Base-by-base conservation (phyloP, 2,329 filamentous ascomycete genomes). In the Pseudocercospora fijiensis region DNA sequence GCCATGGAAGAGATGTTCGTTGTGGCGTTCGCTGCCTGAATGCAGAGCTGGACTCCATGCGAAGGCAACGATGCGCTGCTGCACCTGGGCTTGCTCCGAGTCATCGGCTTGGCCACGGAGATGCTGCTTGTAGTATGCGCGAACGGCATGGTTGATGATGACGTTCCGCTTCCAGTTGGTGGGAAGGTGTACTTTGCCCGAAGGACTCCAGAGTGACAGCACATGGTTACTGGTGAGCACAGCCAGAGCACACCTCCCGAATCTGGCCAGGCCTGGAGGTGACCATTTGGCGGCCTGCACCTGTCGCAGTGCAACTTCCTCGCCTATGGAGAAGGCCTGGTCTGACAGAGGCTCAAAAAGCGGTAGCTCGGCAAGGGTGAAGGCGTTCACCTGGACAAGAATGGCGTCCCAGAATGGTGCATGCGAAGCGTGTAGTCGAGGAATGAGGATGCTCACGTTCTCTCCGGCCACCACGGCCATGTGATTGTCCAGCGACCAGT, bases 401-500 rank as follows among this genome's bases (percentile, higher is more conserved):
- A 78, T 69, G 28, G 74, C 74, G 37, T 78, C 72, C 78, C 71
- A 74, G 53, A 61, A 55, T 20, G 53, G 77, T 76, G 62, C 66
- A 47, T 69, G 59, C 47, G 62, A 62, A 30, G 74, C 69, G 53
- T 74, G 69, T 18, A 70, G 62, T 8, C 66, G 65, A 26, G 73
- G 71, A 2, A 69, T 65, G n/a, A 87, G 71, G 43, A 87, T 76
- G 47, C 85, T 79, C 18, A 87, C 79, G 65, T 79, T 76, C 69
- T 87, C 85, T 58, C 83, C 82, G 10, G 81, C 81, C 13, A 83
- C 83, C 53, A 87, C 74, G 6, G 85, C 85, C 51, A 88, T 78
- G 56, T 84, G 82, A 52, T 84, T 83, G 68, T 87, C 84, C 43
- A 78, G 74, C 6, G 85, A 87, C 85, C 86, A 88, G 58, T 80